These are phyloP conservation scores for Salvia splendens DNA, from an alignment of 257 asterid genomes.

Conservation along the genomic window DNA sequence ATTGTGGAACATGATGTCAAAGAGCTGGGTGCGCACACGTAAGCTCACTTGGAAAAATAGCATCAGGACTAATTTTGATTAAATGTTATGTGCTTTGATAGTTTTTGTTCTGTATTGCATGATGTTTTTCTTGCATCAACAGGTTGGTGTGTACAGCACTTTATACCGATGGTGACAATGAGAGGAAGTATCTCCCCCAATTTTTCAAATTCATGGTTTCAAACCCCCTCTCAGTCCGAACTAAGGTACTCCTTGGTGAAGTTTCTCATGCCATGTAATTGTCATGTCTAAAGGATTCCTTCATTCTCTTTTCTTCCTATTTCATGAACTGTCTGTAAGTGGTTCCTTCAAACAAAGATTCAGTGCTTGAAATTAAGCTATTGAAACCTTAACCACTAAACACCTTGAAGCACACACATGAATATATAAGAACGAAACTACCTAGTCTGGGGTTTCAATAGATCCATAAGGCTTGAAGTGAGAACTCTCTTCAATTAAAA, in stretches of 20 bases:
- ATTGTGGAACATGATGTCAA: slow-evolving; percentile 98
- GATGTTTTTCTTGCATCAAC: slow-evolving; percentile 33
- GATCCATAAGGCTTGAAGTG: neutral
- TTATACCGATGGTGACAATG: slow-evolving; percentile 80
- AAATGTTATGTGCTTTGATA: slow-evolving; percentile 2
- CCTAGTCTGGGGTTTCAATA: neutral
- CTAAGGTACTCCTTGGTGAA: slow-evolving; percentile 64
- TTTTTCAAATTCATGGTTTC: slow-evolving; percentile 94
- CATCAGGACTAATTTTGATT: neutral
- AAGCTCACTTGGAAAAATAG: slow-evolving; percentile 38
- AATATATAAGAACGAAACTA: neutral
- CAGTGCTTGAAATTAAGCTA: neutral
- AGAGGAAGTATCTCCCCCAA: slow-evolving; percentile 97
- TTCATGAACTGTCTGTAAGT: no score
- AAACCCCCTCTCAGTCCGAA: slow-evolving; percentile 95
- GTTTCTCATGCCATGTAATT: slow-evolving; percentile 13
- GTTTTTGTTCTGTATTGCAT: slow-evolving; percentile 21
- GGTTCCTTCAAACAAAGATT: no score
- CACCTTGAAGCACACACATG: no score
- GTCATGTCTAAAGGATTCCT: slow-evolving; percentile 4
- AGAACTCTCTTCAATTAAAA: neutral
- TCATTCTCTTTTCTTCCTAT: no score
- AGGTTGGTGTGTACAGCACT: slow-evolving; percentile 99
- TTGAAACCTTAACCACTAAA: neutral
- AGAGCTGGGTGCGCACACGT: slow-evolving; percentile 99